Base-by-base conservation (phyloP, 495 filamentous ascomycete genomes). In the Podospora bellae-mahoneyi region DNA sequence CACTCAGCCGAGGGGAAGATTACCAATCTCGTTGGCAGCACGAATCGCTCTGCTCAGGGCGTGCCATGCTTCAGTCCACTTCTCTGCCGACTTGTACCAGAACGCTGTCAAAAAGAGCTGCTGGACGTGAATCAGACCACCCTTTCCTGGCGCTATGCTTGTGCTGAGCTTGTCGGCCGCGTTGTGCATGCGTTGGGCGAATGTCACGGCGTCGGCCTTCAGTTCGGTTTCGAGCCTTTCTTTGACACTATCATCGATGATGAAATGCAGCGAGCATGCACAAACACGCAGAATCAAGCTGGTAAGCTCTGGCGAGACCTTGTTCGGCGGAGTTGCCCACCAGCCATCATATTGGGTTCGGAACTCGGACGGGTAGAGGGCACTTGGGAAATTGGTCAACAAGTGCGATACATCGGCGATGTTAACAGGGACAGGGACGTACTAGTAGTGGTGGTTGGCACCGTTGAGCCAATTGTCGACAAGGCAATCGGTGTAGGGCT, bases 41-140 rank as follows among this genome's bases (percentile, higher is more conserved):
- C 81, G 79, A 60, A 85, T 82, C 18, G 80, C 78, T 60, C 72
- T 68, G 55, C 78, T 73, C 44, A 86, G 65, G 15, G 78, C 74
- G 73, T 86, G 84, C 84, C 85, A 85, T 1, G 82, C 79, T 58
- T 85, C 83, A 4, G 81, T 78, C 71, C 84, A 85, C n/a, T 78
- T 72, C 58, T 80, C 80, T 60, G 84, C 83, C 16, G 81, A 81
- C 73, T 87, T 86, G 69, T 75, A 83, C 83, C 82, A 87, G 56
- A 78, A 78, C 4, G 78, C 79, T n/a, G 78, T 83, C 2, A 85
- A 72, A 67, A 86, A 84, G 15, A 84, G 71, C 69, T 85, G 83
- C 71, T 86, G 83, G 9, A 86, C 80, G 26, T 85, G 80, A 26
- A 76, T 69, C 53, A 85, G 62, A 0, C 82, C 81, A 26, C 82